phyloP scores from a whole-genome alignment of 1,284 basidiomycete genomes.

The Ustilago tritici region DNA sequence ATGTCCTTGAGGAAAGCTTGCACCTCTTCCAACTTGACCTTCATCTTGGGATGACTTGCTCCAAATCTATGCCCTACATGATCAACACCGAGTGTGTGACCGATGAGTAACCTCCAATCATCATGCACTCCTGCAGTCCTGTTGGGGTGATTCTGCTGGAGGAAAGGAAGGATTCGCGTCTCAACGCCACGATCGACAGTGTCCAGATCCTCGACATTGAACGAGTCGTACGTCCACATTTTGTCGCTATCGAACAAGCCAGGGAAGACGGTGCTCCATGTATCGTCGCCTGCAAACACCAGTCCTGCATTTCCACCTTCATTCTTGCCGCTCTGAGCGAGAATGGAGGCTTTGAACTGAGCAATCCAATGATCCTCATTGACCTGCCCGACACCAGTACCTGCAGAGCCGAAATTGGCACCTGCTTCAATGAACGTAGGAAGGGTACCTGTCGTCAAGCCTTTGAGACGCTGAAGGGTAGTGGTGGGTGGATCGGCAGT shows the following conservation, averaged over 20 bases:
- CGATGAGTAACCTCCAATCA: slow-evolving; percentile 84
- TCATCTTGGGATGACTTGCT: slow-evolving; percentile 87
- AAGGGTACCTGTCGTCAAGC: slow-evolving; percentile 91
- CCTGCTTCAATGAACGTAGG: slow-evolving; percentile 96
- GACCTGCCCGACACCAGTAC: slow-evolving; percentile 73
- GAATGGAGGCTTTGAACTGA: slow-evolving; percentile 69
- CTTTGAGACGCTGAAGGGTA: slow-evolving; percentile 95
- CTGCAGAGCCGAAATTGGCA: slow-evolving; percentile 80
- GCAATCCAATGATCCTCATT: slow-evolving; percentile 82
- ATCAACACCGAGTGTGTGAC: slow-evolving; percentile 96
- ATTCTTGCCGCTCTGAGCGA: slow-evolving; percentile 2
- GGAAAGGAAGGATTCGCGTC: slow-evolving; percentile 82
- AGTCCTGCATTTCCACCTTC: slow-evolving; percentile 33
- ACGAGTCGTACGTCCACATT: slow-evolving; percentile 89
- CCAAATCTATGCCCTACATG: slow-evolving; percentile 96
- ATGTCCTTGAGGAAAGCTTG: slow-evolving; percentile 50
- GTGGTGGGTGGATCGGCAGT: slow-evolving; percentile 95
- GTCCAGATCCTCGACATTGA: slow-evolving; percentile 98
- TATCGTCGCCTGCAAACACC: slow-evolving; percentile 95
- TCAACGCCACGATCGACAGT: slow-evolving; percentile 93
- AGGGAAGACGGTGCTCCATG: slow-evolving; percentile 92
- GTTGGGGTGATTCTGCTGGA: slow-evolving; percentile 71
- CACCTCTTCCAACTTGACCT: slow-evolving; percentile 80
- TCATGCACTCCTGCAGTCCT: slow-evolving; percentile 23
- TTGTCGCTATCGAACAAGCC: slow-evolving; percentile 78